Conservation (phyloP, 495 filamentous ascomycete species). For the Annulohypoxylon moriforme region DNA sequence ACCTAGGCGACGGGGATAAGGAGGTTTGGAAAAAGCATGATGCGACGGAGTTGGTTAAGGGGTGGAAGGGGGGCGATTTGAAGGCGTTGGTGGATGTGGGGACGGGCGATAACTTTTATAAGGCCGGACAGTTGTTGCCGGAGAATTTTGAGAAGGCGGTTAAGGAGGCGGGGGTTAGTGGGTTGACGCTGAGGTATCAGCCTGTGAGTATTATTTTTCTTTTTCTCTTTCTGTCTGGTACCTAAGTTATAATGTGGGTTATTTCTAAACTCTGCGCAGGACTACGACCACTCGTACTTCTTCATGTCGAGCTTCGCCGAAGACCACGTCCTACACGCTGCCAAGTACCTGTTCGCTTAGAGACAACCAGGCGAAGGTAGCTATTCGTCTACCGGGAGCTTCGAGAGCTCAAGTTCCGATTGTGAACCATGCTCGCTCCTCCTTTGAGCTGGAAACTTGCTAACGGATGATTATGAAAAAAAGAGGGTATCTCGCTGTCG, state of each 20-base stretch:
- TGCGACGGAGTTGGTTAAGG: conserved; percentile 82
- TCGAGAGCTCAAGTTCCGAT: background rate
- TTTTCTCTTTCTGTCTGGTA: background rate
- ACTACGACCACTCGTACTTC: conserved; percentile 96
- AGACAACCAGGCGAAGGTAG: background rate
- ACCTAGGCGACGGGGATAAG: conserved; percentile 76
- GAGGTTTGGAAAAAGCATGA: conserved; percentile 88
- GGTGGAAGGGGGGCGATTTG: conserved; percentile 74
- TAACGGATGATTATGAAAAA: background rate
- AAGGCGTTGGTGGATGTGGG: conserved; percentile 89
- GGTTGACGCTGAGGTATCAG: conserved; percentile 83
- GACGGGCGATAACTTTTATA: conserved; percentile 94
- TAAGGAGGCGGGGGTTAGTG: conserved; percentile 72
- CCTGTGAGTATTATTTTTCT: conserved; percentile 55
- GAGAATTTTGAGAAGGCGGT: conserved; percentile 91
- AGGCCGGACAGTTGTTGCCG: conserved; percentile 88
- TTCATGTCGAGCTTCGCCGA: conserved; percentile 90
- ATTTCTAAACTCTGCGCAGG: conserved; percentile 53
- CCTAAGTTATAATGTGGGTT: background rate
- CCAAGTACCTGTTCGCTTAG: conserved; percentile 72
- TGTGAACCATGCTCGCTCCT: background rate
- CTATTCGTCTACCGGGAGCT: background rate
- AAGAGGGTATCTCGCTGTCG: background rate
- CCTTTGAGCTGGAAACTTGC: background rate
- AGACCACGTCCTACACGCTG: conserved; percentile 91